Base-by-base conservation (phyloP, 331 rosid genomes). In the Spiraea crenata region DNA sequence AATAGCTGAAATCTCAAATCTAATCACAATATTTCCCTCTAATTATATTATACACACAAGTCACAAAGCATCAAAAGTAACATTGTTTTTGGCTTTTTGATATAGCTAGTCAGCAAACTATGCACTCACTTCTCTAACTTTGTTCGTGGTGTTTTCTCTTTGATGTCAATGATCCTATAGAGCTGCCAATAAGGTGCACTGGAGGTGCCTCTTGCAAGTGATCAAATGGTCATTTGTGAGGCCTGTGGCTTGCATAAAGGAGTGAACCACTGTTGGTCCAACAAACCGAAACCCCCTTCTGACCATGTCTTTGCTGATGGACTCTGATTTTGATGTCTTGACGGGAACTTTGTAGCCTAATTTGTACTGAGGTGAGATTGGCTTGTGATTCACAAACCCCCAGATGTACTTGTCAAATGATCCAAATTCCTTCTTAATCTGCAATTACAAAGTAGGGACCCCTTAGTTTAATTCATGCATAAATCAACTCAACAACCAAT, bases 171-270 rank as follows among this genome's bases (percentile, higher is more conserved):
- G 17, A 45, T 70, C 44, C 66, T 70, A 45, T 7, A 57, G 66
- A 46, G 85, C 66, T 38, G 87, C 82, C 74, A 83, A 40, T 50
- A 87, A 63, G 51, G 87, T 81, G 86, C 99, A 91, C 51, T 81
- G 96, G 67, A 86, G 92, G 85, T 91, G 97, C 82, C 90, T 82
- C 76, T 89, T 96, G 77, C 99, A 95, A 47, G 84, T 85, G 88
- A 85, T 81, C 75, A 91, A 73, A 79, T 95, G 99, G 82, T 95
- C 96, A 67, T 95, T 95, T 64, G 96, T 95, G 73, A 95, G 88
- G 38, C 99, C 99, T 35, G 91, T 76, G 64, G 97, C 96, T 69
- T 95, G 99, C 96, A 95, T 95, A 73, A 95, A 91, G 7, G 99
- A 95, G 56, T 87, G 92, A 75, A 95, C 85, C 69, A 91, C 99